A percentile compares a stretch with the other conserved stretches of the same genome.
phyloP scores from a whole-genome alignment of 2,329 filamentous ascomycete genomes.

The Fusarium hostae region DNA sequence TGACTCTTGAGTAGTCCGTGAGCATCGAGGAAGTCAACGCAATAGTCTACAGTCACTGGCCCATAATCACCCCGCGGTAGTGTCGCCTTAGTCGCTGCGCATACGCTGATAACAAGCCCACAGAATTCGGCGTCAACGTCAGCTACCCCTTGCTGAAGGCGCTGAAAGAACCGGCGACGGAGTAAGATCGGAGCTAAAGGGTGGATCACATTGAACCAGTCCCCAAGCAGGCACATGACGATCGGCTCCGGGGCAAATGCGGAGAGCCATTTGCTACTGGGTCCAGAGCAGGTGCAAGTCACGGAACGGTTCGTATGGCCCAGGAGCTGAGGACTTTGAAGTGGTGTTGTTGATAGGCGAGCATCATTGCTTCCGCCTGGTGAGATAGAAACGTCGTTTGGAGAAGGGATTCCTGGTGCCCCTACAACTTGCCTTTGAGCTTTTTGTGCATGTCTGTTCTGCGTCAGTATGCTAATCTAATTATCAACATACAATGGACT shows the following conservation, averaged over 20 bases:
- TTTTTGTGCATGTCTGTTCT: conserved; percentile 20
- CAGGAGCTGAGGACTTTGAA: conserved; percentile 10
- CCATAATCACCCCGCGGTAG: conserved; percentile 45
- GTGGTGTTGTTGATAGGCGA: not conserved
- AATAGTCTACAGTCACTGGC: conserved; percentile 44
- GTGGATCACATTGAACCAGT: conserved; percentile 53
- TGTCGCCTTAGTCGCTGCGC: conserved; percentile 49
- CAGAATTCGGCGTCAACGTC: conserved; percentile 46
- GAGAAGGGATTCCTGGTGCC: not conserved
- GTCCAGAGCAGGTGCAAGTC: not conserved
- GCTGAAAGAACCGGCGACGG: conserved; percentile 46
- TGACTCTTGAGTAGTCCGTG: conserved; percentile 40
- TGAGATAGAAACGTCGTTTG: not conserved
- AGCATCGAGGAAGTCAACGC: conserved; percentile 46
- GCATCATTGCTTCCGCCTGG: not conserved
- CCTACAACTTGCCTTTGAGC: not conserved
- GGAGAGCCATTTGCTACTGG: conserved; percentile 25
- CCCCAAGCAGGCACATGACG: conserved; percentile 40
- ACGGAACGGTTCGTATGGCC: not conserved
- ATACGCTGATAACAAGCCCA: conserved; percentile 50
- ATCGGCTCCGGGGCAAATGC: conserved; percentile 27
- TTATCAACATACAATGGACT: fast-evolving
- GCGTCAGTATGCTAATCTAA: not conserved
- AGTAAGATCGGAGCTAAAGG: conserved; percentile 50
- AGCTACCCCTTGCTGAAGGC: conserved; percentile 42